Evolutionary conservation across 148 eudicot genomes (phyloP).

Genomic region (Pouteria glomerata): DNA sequence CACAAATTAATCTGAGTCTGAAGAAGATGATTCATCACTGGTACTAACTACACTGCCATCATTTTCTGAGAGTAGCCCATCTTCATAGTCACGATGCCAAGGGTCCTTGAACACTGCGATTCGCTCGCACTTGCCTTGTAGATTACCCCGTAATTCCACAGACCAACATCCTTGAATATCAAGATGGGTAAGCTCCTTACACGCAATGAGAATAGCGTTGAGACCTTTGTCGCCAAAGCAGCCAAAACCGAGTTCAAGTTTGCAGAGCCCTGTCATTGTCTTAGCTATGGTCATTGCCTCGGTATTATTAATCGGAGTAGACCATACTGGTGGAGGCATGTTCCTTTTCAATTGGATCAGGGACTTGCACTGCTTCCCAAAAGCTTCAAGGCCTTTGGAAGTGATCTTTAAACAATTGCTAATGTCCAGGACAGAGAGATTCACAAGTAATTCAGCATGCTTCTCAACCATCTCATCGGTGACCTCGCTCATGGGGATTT

Average conservation of each 20-base stretch:
- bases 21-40: background rate
- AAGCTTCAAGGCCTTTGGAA: slow-evolving; percentile 18
- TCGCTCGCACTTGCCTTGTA: slow-evolving; percentile 3
- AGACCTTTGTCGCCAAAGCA: slow-evolving; percentile 17
- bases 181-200: slow-evolving; percentile 19
- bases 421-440: slow-evolving; percentile 19
- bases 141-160: slow-evolving; percentile 14
- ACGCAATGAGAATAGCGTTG: slow-evolving; percentile 9
- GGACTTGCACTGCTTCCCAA: slow-evolving; percentile 23
- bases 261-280: slow-evolving; percentile 17
- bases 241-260: slow-evolving; percentile 16
- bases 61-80: background rate
- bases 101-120: slow-evolving; percentile 11
- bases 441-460: slow-evolving; percentile 18
- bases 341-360: slow-evolving; percentile 22
- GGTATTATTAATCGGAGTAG: slow-evolving; percentile 2
- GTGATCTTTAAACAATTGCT: slow-evolving; percentile 22
- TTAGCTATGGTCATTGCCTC: slow-evolving; percentile 19
- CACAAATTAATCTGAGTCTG: background rate
- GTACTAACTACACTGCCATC: background rate
- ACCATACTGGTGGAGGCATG: slow-evolving; percentile 19
- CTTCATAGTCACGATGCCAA: slow-evolving; percentile 12
- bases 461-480: slow-evolving; percentile 20
- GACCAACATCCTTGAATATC: slow-evolving; percentile 21
- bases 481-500: slow-evolving; percentile 19